phyloP scores from a whole-genome alignment of 73 alveolate species.

The Paramecium biaurelia region DNA sequence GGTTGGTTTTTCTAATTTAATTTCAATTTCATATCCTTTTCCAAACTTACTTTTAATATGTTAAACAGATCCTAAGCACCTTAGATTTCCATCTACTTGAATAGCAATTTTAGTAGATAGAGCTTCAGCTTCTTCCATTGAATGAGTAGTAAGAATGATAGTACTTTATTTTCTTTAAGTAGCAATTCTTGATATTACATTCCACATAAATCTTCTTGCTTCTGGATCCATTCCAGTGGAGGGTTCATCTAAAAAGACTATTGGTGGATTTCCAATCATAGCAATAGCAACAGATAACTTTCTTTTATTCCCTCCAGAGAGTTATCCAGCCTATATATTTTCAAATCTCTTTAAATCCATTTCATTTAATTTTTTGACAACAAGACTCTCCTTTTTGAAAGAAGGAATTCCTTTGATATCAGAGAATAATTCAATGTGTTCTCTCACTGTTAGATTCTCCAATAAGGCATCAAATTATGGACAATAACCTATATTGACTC shows the following conservation, averaged over 20 bases:
- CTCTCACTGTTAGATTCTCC: constrained; percentile 93
- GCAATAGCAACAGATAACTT: constrained; percentile 98
- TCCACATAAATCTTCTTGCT: constrained; percentile 98
- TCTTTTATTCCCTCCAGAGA: constrained; percentile 98
- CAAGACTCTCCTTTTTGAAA: constrained; percentile 68
- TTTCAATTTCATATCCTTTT: constrained; percentile 91
- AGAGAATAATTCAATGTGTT: constrained; percentile 94
- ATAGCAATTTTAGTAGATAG: constrained; percentile 93
- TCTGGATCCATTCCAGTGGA: constrained; percentile 99
- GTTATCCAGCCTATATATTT: constrained; percentile 84
- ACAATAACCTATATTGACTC: constrained; percentile 95
- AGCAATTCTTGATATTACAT: constrained; percentile 92
- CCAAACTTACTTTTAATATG: constrained; percentile 93
- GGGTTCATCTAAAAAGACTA: constrained; percentile 98
- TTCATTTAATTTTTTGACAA: constrained; percentile 66
- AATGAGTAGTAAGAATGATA: constrained; percentile 92
- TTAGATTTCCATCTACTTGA: constrained; percentile 93
- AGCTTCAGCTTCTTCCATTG: constrained; percentile 98
- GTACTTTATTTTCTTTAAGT: constrained; percentile 88
- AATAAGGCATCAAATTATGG: constrained; percentile 97
- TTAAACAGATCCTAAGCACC: constrained; percentile 90
- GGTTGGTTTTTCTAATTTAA: constrained; percentile 74
- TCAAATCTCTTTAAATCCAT: constrained; percentile 85
- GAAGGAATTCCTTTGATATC: constrained; percentile 91
- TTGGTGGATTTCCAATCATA: constrained; percentile 98